Percentiles rank a stretch among this genome's conserved stretches.
Conservation (phyloP, 1,139 yeast species). For the Kodamaea sp. region DNA sequence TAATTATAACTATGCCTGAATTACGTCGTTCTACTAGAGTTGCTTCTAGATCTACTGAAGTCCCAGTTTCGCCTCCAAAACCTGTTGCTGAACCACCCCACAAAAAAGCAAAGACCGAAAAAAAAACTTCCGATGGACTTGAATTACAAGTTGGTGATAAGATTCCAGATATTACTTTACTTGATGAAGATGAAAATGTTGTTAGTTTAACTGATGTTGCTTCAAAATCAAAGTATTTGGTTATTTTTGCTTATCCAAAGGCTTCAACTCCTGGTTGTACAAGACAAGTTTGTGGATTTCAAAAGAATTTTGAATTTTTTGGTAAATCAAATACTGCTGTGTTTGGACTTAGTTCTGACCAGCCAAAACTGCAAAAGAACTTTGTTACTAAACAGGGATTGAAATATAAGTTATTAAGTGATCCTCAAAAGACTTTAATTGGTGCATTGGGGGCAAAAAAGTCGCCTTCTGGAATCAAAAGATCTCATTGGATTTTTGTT, state of each 20-base stretch:
- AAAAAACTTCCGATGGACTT: conserved; percentile 7
- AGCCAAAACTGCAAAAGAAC: conserved; percentile 67
- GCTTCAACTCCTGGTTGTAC: conserved; percentile 97
- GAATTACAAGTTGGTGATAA: conserved; percentile 60
- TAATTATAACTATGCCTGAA: conserved; percentile 36
- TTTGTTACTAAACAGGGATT: conserved; percentile 71
- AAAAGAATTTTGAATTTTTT: conserved; percentile 59
- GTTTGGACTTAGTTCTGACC: conserved; percentile 71
- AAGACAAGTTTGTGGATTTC: conserved; percentile 87
- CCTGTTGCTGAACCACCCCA: conserved; percentile 10
- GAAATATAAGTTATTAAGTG: conserved; percentile 72
- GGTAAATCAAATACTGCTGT: conserved; percentile 48
- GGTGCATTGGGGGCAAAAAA: conserved; percentile 81
- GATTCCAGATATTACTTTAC: conserved; percentile 61
- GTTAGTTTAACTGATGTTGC: conserved; percentile 51
- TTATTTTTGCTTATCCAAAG: conserved; percentile 80
- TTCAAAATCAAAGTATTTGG: conserved; percentile 45
- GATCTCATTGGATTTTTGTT: conserved; percentile 87
- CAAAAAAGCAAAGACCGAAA: conserved; percentile 21
- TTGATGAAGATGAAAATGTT: conserved; percentile 64
- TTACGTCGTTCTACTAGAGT: conserved; percentile 55
- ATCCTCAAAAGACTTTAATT: conserved; percentile 67
- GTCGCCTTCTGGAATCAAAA: conserved; percentile 67
- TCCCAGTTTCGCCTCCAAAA: background rate
- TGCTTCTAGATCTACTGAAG: conserved; percentile 21